Evolutionary conservation across 345 rosid species (phyloP), one percentile per base, ranked within the genome.

Genomic region (Pugionium cornutum): DNA sequence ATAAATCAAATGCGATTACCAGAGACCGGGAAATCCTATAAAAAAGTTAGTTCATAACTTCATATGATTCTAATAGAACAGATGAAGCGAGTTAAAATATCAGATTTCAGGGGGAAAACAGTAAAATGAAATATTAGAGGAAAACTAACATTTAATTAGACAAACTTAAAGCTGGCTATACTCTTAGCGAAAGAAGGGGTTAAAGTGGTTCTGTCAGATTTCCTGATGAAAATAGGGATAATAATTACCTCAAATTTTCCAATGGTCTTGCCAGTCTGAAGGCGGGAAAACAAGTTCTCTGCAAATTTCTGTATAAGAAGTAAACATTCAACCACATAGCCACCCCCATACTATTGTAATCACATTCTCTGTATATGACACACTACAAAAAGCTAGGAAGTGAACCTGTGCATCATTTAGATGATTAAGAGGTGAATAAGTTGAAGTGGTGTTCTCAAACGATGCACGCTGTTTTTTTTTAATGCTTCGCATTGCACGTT

Each of bases 331-430:
- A 54, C 48, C 41, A 18, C 18, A 63, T 37, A 55, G 48, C 37
- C 47, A 58, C 7, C 37, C 18, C 35, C 53, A 33, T 11, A 56
- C 46, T n/a, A 30, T 45, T 33, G 25, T 25, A 40, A 47, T 30
- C 35, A 53, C 43, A 36, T 37, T 37, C 26, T 61, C 25, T 37
- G 41, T 29, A 10, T 50, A 59, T 31, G 33, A 33, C 40, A 56
- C 26, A 46, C 49, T 34, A 53, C 34, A 66, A 57, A 31, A 9
- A 68, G 26, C 30, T 61, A 67, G 36, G 25, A 74, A 11, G 25
- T 27, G 50, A 60, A 94, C 97, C 95, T 94, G 95, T 6, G 99
- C 72, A 80, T 90, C 95, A 11, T 86, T 85, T 31, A 94, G 83
- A 84, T 91, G 84, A 69, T 81, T 80, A 62, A 88, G 89, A 58